Evolutionary conservation across 2,329 filamentous ascomycete genomes (phyloP), one percentile per base, ranked within the genome.

Genomic region (Ophiostoma novo-ulmi): DNA sequence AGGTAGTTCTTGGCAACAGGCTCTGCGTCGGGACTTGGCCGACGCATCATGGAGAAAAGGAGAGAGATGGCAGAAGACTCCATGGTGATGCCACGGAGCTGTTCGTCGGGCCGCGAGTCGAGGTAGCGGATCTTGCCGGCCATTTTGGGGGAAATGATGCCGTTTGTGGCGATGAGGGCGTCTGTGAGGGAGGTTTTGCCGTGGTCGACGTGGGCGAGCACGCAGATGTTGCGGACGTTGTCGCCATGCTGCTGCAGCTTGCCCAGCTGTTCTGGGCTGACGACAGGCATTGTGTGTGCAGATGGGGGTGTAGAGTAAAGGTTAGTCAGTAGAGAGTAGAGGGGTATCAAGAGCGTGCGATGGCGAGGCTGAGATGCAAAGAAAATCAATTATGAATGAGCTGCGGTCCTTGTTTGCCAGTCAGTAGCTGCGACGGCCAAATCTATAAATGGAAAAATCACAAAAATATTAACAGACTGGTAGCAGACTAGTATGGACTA

Each of bases 11-110:
- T 93, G 26, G 91, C 85, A 76, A 89, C 86, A 0, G 92, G 90
- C 17, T 84, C 78, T 6, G 87, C 87, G 20, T 93, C 89, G 1
- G 90, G 89, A 1, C 87, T 83, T 52, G 87, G 83, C 75, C 92
- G 88, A 75, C 94, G 87, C 70, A 97, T 83, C 86, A 98, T 92
- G 48, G 94, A 96, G 79, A 99, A 99, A 81, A 91, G 96, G 44
- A 99, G 84, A 0, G 95, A 98, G 74, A 99, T 99, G 73, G 95
- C 95, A 6, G 94, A 98, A 0, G 95, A 98, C 80, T 99, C 95
- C 95, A 99, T 99, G n/a, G 95, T 99, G 78, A 99, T 99, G 71
- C 95, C 95, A 74, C 95, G 90, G 20, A 92, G 87, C 81, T 99
- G 95, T 80, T 99, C 95, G 80, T 99, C 95, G 1, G 94, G 94